Conservation (phyloP, 1,139 yeast genomes). For the Pichia sp. region DNA sequence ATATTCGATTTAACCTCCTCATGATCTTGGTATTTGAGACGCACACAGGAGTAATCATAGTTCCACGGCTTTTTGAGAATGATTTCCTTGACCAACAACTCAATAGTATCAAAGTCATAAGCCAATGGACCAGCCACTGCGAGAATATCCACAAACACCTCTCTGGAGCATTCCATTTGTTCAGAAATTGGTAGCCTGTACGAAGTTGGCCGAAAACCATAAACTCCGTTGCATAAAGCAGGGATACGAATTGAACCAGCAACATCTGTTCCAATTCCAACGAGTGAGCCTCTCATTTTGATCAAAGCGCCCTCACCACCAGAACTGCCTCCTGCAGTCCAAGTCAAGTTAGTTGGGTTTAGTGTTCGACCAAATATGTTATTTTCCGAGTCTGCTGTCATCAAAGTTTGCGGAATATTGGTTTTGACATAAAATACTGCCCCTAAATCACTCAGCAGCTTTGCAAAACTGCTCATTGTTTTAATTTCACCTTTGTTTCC, state of each 20-base stretch:
- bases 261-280: constrained; percentile 68
- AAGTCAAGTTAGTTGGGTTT: constrained; percentile 46
- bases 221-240: constrained; percentile 10
- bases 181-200: constrained; percentile 18
- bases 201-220: constrained; percentile 12
- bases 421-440: constrained; percentile 54
- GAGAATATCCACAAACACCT: constrained; percentile 51
- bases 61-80: constrained; percentile 57
- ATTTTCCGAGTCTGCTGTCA: constrained; percentile 47
- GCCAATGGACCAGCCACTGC: constrained; percentile 63
- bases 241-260: constrained; percentile 44
- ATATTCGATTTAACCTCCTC: constrained; percentile 38
- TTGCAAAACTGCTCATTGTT: constrained; percentile 38
- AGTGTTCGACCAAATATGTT: constrained; percentile 44
- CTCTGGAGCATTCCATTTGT: constrained; percentile 50
- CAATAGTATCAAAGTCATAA: constrained; percentile 54
- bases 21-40: constrained; percentile 40
- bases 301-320: constrained; percentile 70
- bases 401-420: constrained; percentile 35
- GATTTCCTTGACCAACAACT: constrained; percentile 55
- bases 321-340: constrained; percentile 63
- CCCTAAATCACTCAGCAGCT: constrained; percentile 43
- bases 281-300: constrained; percentile 54
- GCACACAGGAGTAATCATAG: constrained; percentile 55
- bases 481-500: constrained; percentile 38